phyloP scores from a whole-genome alignment of 2,329 filamentous ascomycete species.

The Tolypocladium inflatum region DNA sequence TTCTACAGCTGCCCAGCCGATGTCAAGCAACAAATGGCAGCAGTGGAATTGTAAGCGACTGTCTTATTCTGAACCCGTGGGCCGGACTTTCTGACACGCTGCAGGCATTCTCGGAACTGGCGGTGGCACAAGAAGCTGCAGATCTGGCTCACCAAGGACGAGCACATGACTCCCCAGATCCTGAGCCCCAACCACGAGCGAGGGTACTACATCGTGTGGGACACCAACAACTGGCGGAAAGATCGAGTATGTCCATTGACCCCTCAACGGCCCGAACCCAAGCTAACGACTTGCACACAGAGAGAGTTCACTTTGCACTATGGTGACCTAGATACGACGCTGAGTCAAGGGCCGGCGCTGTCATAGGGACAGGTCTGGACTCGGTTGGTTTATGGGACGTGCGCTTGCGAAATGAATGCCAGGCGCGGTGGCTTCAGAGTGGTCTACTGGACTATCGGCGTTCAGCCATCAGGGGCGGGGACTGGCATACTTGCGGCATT shows the following conservation, averaged over 20 bases:
- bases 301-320: slow-evolving; percentile 53
- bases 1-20: slow-evolving; percentile 59
- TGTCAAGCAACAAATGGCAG: slow-evolving; percentile 53
- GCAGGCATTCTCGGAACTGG: slow-evolving; percentile 55
- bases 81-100: background rate
- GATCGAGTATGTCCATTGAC: slow-evolving; percentile 42
- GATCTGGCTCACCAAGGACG: slow-evolving; percentile 59
- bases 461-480: slow-evolving; percentile 20
- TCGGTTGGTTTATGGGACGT: background rate
- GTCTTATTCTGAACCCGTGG: background rate
- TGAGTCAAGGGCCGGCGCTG: slow-evolving; percentile 21
- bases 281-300: slow-evolving; percentile 23
- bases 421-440: slow-evolving; percentile 8
- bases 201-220: slow-evolving; percentile 59
- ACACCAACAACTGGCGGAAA: slow-evolving; percentile 51
- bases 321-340: slow-evolving; percentile 46
- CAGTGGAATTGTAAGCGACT: slow-evolving; percentile 47
- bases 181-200: slow-evolving; percentile 51
- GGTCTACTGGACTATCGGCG: slow-evolving; percentile 14
- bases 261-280: slow-evolving; percentile 6
- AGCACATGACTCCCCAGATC: slow-evolving; percentile 52
- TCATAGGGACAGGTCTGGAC: slow-evolving; percentile 10
- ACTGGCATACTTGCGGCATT: slow-evolving; percentile 17
- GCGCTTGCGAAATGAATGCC: slow-evolving; percentile 5
- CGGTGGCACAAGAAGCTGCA: slow-evolving; percentile 59